Evolutionary conservation across 1,284 basidiomycete species (phyloP).

Genomic region (Trichosporon inkin): DNA sequence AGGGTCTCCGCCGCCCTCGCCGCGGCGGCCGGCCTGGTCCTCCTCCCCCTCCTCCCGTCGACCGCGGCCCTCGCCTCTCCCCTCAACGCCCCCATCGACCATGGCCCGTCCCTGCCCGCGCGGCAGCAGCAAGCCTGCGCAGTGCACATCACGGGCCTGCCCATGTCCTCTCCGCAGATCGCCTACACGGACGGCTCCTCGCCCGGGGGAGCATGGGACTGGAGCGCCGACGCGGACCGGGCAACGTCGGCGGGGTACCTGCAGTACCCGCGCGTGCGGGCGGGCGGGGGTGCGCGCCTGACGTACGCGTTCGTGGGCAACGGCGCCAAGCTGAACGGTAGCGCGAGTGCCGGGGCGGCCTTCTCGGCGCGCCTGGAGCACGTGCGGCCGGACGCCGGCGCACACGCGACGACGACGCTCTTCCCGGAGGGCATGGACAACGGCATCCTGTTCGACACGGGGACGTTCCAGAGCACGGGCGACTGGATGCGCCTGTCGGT

Average conservation of each 20-base stretch:
- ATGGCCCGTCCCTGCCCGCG: no score
- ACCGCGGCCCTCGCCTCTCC: no score
- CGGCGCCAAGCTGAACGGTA: slow-evolving; percentile 5
- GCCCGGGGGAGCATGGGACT: neutral
- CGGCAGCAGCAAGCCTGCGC: neutral
- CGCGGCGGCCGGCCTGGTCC: no score
- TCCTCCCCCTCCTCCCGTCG: no score
- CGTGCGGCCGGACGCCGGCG: neutral
- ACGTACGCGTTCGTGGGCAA: slow-evolving; percentile 2
- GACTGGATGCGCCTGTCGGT: neutral
- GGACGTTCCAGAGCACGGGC: slow-evolving; percentile 2
- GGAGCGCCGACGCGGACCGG: neutral
- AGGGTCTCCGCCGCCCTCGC: no score
- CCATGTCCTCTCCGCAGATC: neutral
- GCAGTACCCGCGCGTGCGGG: neutral
- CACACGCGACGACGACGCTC: slow-evolving; percentile 3
- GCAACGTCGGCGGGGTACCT: neutral
- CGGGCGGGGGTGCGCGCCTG: neutral
- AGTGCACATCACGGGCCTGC: neutral
- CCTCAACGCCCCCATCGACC: no score
- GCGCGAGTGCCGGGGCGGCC: neutral
- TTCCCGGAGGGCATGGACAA: neutral
- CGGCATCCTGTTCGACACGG: slow-evolving; percentile 2
- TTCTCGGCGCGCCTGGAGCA: neutral
- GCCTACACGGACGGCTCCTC: neutral